phyloP scores from a whole-genome alignment of 208 protist genomes.

The Leishmania guyanensis region DNA sequence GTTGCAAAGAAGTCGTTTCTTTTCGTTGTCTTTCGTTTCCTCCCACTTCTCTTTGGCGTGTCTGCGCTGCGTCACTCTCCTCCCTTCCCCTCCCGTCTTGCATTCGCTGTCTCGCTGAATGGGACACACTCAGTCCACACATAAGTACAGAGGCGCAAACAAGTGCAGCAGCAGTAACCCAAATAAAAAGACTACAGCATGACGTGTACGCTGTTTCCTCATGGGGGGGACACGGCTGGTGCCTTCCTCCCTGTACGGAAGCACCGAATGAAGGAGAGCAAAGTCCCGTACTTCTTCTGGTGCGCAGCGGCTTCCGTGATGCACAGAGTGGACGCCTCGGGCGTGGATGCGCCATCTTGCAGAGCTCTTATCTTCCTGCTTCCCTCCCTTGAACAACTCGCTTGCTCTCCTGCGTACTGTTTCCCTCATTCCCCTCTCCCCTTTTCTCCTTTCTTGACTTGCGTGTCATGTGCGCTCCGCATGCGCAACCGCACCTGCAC shows the following conservation, averaged over 20 bases:
- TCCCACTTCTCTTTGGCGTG: neutral
- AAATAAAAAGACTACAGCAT: neutral
- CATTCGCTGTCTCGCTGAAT: neutral
- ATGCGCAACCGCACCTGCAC: neutral
- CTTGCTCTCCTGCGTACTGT: slow-evolving; percentile 5
- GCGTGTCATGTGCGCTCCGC: neutral
- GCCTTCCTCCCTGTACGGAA: neutral
- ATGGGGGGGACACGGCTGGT: neutral
- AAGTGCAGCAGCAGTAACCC: neutral
- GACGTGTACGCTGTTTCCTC: neutral
- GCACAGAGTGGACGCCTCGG: neutral
- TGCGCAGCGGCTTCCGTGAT: neutral
- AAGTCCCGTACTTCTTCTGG: neutral
- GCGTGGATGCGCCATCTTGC: neutral
- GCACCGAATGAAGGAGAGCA: neutral
- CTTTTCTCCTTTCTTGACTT: neutral
- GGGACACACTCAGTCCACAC: neutral
- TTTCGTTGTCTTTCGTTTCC: neutral
- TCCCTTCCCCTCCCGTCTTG: neutral
- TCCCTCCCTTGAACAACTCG: neutral
- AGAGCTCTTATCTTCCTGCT: neutral
- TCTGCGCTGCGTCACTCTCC: neutral
- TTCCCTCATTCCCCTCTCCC: neutral
- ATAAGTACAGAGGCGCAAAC: neutral
- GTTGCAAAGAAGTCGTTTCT: neutral